Percentiles rank a stretch among this genome's conserved stretches.
Evolutionary conservation across 2,329 filamentous ascomycete genomes (phyloP).

Genomic region (Stachybotrys echinatus): DNA sequence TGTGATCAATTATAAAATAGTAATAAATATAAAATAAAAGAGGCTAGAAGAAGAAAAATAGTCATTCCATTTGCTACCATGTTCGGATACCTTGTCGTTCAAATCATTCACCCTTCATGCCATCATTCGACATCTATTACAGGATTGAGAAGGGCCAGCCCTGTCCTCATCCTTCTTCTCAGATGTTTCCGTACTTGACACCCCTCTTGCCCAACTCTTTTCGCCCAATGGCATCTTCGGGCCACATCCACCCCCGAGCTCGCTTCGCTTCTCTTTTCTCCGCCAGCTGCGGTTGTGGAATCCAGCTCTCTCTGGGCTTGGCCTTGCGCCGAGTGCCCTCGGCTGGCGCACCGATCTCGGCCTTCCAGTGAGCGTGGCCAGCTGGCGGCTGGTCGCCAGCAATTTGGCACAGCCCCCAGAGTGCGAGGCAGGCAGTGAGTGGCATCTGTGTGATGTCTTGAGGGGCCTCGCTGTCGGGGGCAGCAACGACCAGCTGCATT

Average conservation of each 20-base stretch:
- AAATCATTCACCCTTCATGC: background rate
- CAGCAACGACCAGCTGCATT: conserved; percentile 48
- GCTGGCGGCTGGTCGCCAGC: conserved; percentile 50
- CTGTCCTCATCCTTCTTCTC: background rate
- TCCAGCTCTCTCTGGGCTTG: conserved; percentile 66
- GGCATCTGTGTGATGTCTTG: conserved; percentile 33
- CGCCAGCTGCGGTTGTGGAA: conserved; percentile 65
- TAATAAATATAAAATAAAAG: background rate
- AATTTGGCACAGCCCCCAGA: conserved; percentile 74
- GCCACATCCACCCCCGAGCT: conserved; percentile 68
- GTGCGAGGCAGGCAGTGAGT: conserved; percentile 66
- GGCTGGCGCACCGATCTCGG: conserved; percentile 70
- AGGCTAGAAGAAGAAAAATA: background rate
- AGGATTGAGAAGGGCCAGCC: background rate
- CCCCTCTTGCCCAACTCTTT: conserved; percentile 67
- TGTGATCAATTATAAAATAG: background rate
- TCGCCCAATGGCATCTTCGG: conserved; percentile 66
- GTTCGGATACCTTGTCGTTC: background rate
- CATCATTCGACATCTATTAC: background rate
- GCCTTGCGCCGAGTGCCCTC: conserved; percentile 68
- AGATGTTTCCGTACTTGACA: conserved; percentile 40
- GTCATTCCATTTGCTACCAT: background rate
- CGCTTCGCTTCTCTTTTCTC: conserved; percentile 76
- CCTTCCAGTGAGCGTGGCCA: conserved; percentile 58
- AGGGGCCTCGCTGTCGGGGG: conserved; percentile 19